Evolutionary conservation across 2,329 filamentous ascomycete genomes (phyloP), one percentile per base, ranked within the genome.

Genomic region (Cladosporium sp.): DNA sequence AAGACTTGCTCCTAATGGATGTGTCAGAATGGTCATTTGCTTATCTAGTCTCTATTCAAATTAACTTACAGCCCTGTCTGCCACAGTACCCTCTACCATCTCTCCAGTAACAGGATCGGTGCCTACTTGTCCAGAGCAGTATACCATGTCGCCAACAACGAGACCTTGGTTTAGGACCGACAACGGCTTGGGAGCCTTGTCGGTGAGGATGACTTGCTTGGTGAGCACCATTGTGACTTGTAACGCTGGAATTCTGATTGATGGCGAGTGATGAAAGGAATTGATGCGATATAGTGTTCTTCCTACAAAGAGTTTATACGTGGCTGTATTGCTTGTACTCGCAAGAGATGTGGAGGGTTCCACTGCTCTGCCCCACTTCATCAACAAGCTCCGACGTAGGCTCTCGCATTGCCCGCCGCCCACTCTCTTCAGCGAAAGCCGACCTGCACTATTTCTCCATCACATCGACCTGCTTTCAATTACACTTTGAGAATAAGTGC

Each of bases 71-170:
- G 78, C 79, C 35, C 79, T 72, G 56, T 81, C 82, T 61, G 78
- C 77, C 55, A 87, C 74, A 53, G 78, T 78, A 3, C 84, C 85
- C 10, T 83, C 78, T 7, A 84, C 77, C 1, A 87, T 57, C 56
- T 80, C 74, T 19, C 73, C 75, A 0, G 82, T 84, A n/a, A 68
- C 69, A 0, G 83, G 79, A 63, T 86, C 79, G 64, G 83, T 75
- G 12, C 82, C 82, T 32, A 89, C 77, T 60, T 78, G 78, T 20
- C 86, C 87, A 1, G 84, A 87, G 74, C 85, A 88, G 74, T 87
- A 89, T 13, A 90, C 83, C 70, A 87, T 81, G 64, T 84, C 85
- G 65, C 85, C 83, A 70, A 69, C 68, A 20, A 71, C 60, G 54
- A 73, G 67, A 49, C 70, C 70, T 63, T 73, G 70, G 58, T 51